A percentile compares a stretch with the other conserved stretches of the same genome.
phyloP scores from a whole-genome alignment of 2,329 filamentous ascomycete genomes.

The Paradendryphiella salina region DNA sequence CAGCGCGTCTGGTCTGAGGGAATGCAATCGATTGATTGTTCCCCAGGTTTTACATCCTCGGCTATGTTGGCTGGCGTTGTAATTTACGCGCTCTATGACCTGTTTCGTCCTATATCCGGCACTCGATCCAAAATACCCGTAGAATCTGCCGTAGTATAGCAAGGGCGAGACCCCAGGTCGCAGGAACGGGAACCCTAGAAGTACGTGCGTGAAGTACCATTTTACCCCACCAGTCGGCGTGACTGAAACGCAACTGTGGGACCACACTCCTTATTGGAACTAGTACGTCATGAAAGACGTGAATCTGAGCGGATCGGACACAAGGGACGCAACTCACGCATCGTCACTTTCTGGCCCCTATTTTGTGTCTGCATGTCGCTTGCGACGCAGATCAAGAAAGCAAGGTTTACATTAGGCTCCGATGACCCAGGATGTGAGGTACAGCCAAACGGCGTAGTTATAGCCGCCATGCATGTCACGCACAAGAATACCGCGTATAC shows the following conservation, averaged over 20 bases:
- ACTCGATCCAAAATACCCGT: background rate
- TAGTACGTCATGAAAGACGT: slow-evolving; percentile 2
- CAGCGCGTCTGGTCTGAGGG: background rate
- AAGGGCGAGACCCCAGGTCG: background rate
- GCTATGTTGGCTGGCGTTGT: background rate
- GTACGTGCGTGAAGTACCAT: background rate
- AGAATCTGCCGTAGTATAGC: slow-evolving; percentile 1
- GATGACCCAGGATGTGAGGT: background rate
- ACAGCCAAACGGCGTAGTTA: background rate
- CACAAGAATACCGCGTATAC: background rate
- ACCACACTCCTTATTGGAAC: slow-evolving; percentile 1
- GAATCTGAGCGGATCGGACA: background rate
- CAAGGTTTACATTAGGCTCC: no score
- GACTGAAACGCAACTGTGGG: background rate
- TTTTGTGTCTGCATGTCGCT: no score
- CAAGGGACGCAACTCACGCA: background rate
- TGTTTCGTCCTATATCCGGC: background rate
- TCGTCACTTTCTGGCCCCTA: background rate
- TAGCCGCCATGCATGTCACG: slow-evolving; percentile 1
- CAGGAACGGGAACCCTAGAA: background rate
- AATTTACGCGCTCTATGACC: background rate
- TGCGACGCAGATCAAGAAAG: no score
- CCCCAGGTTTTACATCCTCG: slow-evolving; percentile 4
- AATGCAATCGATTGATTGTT: slow-evolving; percentile 5
- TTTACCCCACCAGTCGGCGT: slow-evolving; percentile 4